Evolutionary conservation across 495 filamentous ascomycete species (phyloP).

Genomic region (Thermothielavioides terrestris): DNA sequence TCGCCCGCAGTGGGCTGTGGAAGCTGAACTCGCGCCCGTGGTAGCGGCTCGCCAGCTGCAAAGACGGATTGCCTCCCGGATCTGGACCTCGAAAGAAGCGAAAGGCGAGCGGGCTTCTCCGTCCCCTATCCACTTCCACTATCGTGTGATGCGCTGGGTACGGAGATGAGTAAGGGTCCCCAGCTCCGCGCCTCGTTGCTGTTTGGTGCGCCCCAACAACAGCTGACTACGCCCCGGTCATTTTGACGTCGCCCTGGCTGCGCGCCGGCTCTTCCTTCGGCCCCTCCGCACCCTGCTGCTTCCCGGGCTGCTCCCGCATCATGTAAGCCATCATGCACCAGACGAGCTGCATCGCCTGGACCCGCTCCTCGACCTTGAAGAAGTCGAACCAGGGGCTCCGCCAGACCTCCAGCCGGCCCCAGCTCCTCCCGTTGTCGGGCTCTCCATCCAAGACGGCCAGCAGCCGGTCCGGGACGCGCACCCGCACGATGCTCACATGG

Average conservation of each 20-base stretch:
- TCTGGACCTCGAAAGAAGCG: no score
- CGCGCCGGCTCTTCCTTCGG: no score
- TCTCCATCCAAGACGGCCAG: slow-evolving; percentile 44
- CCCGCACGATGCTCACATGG: slow-evolving; percentile 66
- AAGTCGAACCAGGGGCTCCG: slow-evolving; percentile 75
- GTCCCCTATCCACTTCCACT: not conserved
- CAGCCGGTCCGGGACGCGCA: slow-evolving; percentile 61
- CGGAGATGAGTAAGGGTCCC: no score
- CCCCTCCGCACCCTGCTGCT: slow-evolving; percentile 5
- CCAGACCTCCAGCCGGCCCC: slow-evolving; percentile 53
- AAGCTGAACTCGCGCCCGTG: not conserved
- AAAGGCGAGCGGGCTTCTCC: not conserved
- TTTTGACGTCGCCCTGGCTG: slow-evolving; percentile 26
- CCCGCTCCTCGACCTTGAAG: slow-evolving; percentile 55
- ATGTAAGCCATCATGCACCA: slow-evolving; percentile 70
- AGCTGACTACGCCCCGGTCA: slow-evolving; percentile 23
- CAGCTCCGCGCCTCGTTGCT: no score
- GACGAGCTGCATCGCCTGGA: slow-evolving; percentile 60
- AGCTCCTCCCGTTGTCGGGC: slow-evolving; percentile 24
- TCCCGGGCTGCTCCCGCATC: slow-evolving; percentile 44
- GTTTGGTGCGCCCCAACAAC: not conserved
- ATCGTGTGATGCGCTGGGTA: no score
- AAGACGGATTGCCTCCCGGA: no score
- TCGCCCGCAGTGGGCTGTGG: not conserved
- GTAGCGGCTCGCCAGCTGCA: not conserved